Conservation (phyloP, 169 alveolate genomes). For the Cryptosporidium baileyi region DNA sequence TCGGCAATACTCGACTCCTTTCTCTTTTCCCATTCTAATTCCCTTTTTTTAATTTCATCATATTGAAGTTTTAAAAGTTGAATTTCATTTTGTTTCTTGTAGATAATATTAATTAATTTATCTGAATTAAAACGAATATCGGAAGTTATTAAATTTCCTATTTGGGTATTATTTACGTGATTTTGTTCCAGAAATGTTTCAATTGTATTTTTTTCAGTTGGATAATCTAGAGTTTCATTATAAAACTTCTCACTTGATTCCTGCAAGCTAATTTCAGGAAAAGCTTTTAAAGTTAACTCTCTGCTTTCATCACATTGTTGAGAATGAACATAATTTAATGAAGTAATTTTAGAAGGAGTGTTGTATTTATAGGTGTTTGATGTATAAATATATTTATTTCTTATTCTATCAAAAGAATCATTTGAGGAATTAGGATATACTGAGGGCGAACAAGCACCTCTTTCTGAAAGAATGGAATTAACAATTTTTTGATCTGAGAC, state of each 20-base stretch:
- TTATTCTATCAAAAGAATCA: background rate
- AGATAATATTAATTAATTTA: background rate
- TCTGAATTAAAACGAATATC: background rate
- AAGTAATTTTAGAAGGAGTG: background rate
- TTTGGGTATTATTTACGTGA: background rate
- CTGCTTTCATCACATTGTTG: too few species aligned
- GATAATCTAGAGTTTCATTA: background rate
- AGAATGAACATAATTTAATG: too few species aligned
- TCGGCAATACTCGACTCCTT: slow-evolving; percentile 28
- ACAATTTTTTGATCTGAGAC: background rate
- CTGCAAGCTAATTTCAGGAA: background rate
- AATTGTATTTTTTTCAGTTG: background rate
- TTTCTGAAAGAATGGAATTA: background rate
- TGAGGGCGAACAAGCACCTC: background rate
- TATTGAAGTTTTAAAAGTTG: slow-evolving; percentile 9
- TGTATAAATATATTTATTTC: background rate
- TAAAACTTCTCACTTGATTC: background rate
- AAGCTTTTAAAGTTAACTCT: too few species aligned
- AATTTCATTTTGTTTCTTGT: slow-evolving; percentile 21
- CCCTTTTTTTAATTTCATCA: slow-evolving; percentile 29
- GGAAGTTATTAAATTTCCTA: background rate
- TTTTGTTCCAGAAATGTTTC: background rate
- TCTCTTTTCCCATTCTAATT: slow-evolving; percentile 14
- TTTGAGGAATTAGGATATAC: slow-evolving; percentile 62
- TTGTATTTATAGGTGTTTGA: background rate